Evolutionary conservation across 192 early-diverging fungal species (phyloP), one percentile per base, ranked within the genome.

Genomic region (Backusella morwellensis): DNA sequence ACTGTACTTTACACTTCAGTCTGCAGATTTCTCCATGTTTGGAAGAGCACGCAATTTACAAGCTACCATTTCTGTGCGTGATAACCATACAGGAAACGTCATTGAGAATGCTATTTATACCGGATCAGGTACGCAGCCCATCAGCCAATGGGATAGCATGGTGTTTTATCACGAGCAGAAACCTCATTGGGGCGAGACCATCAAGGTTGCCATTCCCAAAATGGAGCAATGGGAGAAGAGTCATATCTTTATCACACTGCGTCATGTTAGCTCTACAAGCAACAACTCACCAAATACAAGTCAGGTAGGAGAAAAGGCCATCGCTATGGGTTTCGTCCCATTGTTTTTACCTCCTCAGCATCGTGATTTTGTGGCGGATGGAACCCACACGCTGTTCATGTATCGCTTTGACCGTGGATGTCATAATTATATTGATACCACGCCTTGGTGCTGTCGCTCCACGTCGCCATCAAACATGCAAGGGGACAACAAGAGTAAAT

Each of bases 171-270:
- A 94, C 75, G 83, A 84, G 21, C 82, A 85, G 42, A 72, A 74
- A 54, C 92, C 93, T 36, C 75, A 71, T 14, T 94, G 92, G 91
- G 75, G 75, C 14, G 93, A 94, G 82, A 89, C 85, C 3, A 80
- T 94, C 71, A 84, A 89, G 36, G 80, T 94, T 14, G 88, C 88
- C 56, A 83, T 93, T n/a, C 36, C 15, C 0, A 79, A 83, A 21
- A 75, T 87, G 1, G 78, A 82, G 26, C 72, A 75, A n/a, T 88
- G 91, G 77, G 82, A 92, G 73, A 73, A 79, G 34, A 86, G 87
- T 2, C 92, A 93, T 75, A 56, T 92, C 12, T 89, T 89, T 74
- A 74, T 94, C 56, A 83, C 84, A 0, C 84, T 92, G 72, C 80
- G 86, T 17, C 90, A 93, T 76, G 80, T 79, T 50, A 82, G 80